Evolutionary conservation across 2,329 filamentous ascomycete genomes (phyloP).

Genomic region (Trichophyton schoenleinii): DNA sequence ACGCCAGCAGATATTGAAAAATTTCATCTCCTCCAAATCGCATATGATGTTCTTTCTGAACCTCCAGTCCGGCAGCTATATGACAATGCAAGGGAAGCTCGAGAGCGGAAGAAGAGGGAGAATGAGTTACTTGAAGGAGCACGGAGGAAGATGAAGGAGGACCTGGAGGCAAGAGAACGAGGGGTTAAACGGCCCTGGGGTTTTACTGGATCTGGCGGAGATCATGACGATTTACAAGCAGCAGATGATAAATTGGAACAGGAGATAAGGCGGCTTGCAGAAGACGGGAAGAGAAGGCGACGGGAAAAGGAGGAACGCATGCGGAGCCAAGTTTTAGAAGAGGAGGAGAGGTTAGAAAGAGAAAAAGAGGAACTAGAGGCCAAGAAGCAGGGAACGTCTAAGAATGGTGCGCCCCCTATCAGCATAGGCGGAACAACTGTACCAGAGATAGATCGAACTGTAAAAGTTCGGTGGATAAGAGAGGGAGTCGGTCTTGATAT

Average conservation of each 20-base stretch:
- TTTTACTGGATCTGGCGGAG: slow-evolving; percentile 14
- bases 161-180: slow-evolving; percentile 65
- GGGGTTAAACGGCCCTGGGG: slow-evolving; percentile 49
- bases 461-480: slow-evolving; percentile 45
- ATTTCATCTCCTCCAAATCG: slow-evolving; percentile 75
- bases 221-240: slow-evolving; percentile 35
- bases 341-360: slow-evolving; percentile 20
- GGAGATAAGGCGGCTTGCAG: slow-evolving; percentile 42
- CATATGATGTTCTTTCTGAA: slow-evolving; percentile 71
- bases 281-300: slow-evolving; percentile 41
- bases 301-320: slow-evolving; percentile 36
- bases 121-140: slow-evolving; percentile 61
- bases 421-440: slow-evolving; percentile 32
- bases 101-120: slow-evolving; percentile 56
- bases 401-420: slow-evolving; percentile 23
- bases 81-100: slow-evolving; percentile 61
- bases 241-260: slow-evolving; percentile 35
- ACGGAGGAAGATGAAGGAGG: slow-evolving; percentile 67
- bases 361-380: slow-evolving; percentile 27
- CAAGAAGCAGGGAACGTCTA: slow-evolving; percentile 30
- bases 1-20: slow-evolving; percentile 58
- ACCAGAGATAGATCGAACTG: slow-evolving; percentile 43
- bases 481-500: slow-evolving; percentile 36
- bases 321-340: slow-evolving; percentile 30
- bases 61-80: slow-evolving; percentile 60